These are phyloP conservation scores for Eimeria acervulina DNA, from an alignment of 169 alveolate genomes.

Conservation along the genomic window DNA sequence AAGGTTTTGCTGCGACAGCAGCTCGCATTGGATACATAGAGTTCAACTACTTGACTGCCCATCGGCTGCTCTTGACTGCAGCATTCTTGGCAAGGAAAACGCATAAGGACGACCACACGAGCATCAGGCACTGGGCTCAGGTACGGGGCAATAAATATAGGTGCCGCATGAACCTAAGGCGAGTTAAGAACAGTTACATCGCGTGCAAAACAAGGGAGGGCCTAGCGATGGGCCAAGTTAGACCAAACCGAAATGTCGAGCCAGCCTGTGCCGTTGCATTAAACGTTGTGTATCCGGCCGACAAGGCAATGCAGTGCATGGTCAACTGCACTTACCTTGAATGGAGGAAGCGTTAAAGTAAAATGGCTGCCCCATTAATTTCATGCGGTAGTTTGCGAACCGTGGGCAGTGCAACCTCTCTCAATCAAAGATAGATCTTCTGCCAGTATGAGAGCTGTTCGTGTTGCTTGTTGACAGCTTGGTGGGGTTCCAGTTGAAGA, in stretches of 20 bases:
- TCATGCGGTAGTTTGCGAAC: not conserved
- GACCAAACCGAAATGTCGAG: not conserved
- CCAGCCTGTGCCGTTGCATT: not conserved
- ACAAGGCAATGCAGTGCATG: not conserved
- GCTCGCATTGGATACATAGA: conserved; percentile 73
- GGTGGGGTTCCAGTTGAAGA: conserved; percentile 72
- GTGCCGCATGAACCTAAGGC: not conserved
- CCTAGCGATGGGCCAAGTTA: too few species aligned
- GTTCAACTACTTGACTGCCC: conserved; percentile 81
- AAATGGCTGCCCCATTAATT: not conserved
- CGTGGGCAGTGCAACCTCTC: not conserved
- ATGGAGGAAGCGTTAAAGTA: not conserved
- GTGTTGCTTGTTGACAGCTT: conserved; percentile 61
- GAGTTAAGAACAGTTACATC: not conserved
- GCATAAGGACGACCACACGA: conserved; percentile 69
- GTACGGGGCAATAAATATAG: conserved; percentile 25
- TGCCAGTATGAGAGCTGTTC: not conserved
- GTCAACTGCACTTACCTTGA: not conserved
- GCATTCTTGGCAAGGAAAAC: conserved; percentile 75
- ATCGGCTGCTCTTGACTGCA: conserved; percentile 79
- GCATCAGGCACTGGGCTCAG: conserved; percentile 83
- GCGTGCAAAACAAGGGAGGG: not conserved
- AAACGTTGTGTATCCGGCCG: too few species aligned
- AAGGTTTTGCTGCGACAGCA: conserved; percentile 40
- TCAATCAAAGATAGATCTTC: not conserved